Evolutionary conservation across 2,329 filamentous ascomycete species (phyloP), one percentile per base, ranked within the genome.

Genomic region (Metarhizium brunneum): DNA sequence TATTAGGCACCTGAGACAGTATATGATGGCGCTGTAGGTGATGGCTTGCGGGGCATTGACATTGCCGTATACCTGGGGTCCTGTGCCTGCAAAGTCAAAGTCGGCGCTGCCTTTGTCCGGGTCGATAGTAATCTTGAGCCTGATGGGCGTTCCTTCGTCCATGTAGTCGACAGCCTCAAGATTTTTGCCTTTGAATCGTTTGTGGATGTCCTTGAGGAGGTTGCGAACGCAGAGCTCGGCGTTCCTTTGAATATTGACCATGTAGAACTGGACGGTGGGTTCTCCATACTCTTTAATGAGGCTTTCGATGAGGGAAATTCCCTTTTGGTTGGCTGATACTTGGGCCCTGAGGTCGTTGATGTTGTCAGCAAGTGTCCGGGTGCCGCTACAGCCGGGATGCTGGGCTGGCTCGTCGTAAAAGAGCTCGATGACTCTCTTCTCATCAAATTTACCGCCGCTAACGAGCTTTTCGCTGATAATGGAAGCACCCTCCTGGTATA

Each of bases 1-100:
- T 60, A 94, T 91, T 55, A 94, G 76, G 63, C 85, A 89, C 30
- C 89, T 81, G 16, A 94, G 76, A 63, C 88, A 92, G 75, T 94
- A 94, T 60, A 94, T 92, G 61, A 92, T 92, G n/a, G 89, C 89
- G 6, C 83, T 87, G 71, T 88, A 90, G 0, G 88, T 92, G 50
- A 94, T 87, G 3, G 89, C 89, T 69, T 90, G 81, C 0, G 89
- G 89, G 0, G 89, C 88, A 64, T 94, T 94, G 69, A 86, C 86
- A 63, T 91, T 92, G 35, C 82, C 87, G 63, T 90, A 90, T 1
- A 90, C 86, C 69, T 94, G 87, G 0, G 86, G 84, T 0, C 89
- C 89, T 0, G 89, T 94, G 20, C 89, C 89, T 0, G 76, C 78
- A 67, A 94, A 94, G 66, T 94, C 88, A 62, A 94, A 94, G 1